phyloP scores from a whole-genome alignment of 108 stramenopile genomes.

The Nitzschia sp. region DNA sequence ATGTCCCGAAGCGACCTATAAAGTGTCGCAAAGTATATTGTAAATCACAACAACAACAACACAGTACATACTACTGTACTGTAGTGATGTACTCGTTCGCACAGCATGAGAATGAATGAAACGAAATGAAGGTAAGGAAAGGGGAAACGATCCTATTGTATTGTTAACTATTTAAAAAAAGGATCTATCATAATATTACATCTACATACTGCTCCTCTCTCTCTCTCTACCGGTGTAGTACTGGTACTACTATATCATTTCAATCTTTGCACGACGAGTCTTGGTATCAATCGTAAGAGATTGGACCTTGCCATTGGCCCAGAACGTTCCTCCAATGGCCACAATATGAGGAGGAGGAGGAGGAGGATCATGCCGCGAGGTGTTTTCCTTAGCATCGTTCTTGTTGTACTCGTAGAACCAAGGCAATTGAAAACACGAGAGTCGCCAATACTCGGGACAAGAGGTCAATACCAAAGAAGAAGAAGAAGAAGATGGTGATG shows the following conservation, averaged over 20 bases:
- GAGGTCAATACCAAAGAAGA: conserved; percentile 7
- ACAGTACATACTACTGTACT: too few relatives aligned
- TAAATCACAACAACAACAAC: too few relatives aligned
- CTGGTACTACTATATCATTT: background rate
- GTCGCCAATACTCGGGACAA: background rate
- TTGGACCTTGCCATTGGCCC: background rate
- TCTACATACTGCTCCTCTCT: too few relatives aligned
- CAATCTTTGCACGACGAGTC: background rate
- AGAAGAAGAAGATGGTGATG: conserved; percentile 8
- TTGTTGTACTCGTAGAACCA: background rate
- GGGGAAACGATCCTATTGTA: too few relatives aligned
- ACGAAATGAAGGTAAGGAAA: too few relatives aligned
- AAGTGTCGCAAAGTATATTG: background rate
- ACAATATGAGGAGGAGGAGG: conserved; percentile 32
- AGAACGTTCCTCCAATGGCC: conserved; percentile 27
- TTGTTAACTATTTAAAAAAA: too few relatives aligned
- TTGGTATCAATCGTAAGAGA: conserved; percentile 14
- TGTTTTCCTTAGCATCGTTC: background rate
- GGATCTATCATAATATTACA: too few relatives aligned
- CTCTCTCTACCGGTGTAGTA: too few relatives aligned
- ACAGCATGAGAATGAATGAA: too few relatives aligned
- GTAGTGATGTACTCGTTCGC: too few relatives aligned
- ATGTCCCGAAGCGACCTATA: conserved; percentile 23
- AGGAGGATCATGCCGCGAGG: too few relatives aligned
- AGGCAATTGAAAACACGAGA: background rate